Percentiles rank a stretch among this genome's conserved stretches.
Evolutionary conservation across 2,329 filamentous ascomycete genomes (phyloP).

Genomic region (Fusarium pseudonygamai): DNA sequence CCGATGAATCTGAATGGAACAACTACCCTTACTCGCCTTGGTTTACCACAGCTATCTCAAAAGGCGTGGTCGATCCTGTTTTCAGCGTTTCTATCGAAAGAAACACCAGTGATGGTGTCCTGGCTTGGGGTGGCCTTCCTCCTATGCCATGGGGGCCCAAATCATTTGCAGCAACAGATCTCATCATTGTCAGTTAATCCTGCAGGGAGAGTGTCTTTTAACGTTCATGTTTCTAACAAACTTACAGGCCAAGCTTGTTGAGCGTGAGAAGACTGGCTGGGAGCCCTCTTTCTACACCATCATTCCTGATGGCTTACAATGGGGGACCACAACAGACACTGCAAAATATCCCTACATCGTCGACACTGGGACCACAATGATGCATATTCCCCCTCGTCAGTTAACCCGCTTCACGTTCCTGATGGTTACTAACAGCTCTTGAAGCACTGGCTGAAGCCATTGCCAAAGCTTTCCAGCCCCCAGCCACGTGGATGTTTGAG

Average conservation of each 20-base stretch:
- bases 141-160: conserved; percentile 46
- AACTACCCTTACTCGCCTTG: conserved; percentile 58
- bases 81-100: conserved; percentile 61
- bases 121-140: conserved; percentile 59
- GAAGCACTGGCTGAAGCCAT: conserved; percentile 59
- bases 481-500: conserved; percentile 57
- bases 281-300: conserved; percentile 64
- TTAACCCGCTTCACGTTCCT: not conserved
- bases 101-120: conserved; percentile 56
- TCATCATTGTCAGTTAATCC: conserved; percentile 55
- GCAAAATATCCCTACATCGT: conserved; percentile 60
- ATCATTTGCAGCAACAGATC: conserved; percentile 49
- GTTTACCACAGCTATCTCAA: conserved; percentile 58
- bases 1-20: conserved; percentile 51
- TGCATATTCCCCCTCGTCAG: conserved; percentile 60
- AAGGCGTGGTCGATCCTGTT: conserved; percentile 56
- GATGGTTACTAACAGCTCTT: not conserved
- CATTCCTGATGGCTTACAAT: conserved; percentile 59
- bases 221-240: not conserved
- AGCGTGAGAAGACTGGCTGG: conserved; percentile 51
- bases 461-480: conserved; percentile 57
- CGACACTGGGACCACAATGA: conserved; percentile 62
- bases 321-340: conserved; percentile 53
- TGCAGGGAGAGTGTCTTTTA: not conserved
- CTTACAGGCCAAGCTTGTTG: conserved; percentile 55